Conservation (phyloP, 2,329 filamentous ascomycete species). For the Pseudocercospora musae region DNA sequence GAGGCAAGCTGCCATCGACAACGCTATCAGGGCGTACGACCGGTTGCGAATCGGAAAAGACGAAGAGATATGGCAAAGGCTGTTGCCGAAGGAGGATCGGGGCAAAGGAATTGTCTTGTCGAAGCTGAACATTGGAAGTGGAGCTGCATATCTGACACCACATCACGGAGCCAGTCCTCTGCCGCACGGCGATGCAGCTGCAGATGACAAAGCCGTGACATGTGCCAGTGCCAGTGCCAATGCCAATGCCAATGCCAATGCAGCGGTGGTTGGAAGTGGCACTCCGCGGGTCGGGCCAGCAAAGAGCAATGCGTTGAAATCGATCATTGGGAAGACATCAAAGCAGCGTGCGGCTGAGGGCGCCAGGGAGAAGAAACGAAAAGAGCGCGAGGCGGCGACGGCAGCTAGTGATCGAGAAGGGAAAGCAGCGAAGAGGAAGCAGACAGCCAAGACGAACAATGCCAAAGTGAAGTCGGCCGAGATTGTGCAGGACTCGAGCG, state of each 20-base stretch:
- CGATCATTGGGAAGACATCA: constrained; percentile 38
- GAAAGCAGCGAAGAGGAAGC: constrained; percentile 28
- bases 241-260: too few relatives aligned
- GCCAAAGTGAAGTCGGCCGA: constrained; percentile 53
- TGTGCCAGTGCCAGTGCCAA: constrained; percentile 30
- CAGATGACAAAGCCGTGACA: constrained; percentile 23
- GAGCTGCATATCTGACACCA: constrained; percentile 27
- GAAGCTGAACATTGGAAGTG: constrained; percentile 51
- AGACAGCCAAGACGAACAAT: constrained; percentile 35
- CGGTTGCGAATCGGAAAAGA: constrained; percentile 57
- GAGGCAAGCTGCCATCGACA: constrained; percentile 58
- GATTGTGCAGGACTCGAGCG: constrained; percentile 51
- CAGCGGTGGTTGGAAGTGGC: constrained; percentile 28
- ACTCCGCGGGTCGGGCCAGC: constrained; percentile 27
- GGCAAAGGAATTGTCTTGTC: constrained; percentile 61
- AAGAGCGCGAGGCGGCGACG: constrained; percentile 36
- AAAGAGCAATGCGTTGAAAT: constrained; percentile 18
- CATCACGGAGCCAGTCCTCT: constrained; percentile 31
- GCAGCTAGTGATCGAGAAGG: constrained; percentile 30
- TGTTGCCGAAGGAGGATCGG: constrained; percentile 59
- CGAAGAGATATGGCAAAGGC: constrained; percentile 61
- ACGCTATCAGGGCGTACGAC: constrained; percentile 62
- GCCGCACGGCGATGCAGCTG: constrained; percentile 18
- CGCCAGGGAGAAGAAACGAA: constrained; percentile 48
- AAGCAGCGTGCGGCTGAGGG: constrained; percentile 37